Evolutionary conservation across 2,329 filamentous ascomycete genomes (phyloP), one percentile per base, ranked within the genome.

Genomic region (Hypoxylon sp.): DNA sequence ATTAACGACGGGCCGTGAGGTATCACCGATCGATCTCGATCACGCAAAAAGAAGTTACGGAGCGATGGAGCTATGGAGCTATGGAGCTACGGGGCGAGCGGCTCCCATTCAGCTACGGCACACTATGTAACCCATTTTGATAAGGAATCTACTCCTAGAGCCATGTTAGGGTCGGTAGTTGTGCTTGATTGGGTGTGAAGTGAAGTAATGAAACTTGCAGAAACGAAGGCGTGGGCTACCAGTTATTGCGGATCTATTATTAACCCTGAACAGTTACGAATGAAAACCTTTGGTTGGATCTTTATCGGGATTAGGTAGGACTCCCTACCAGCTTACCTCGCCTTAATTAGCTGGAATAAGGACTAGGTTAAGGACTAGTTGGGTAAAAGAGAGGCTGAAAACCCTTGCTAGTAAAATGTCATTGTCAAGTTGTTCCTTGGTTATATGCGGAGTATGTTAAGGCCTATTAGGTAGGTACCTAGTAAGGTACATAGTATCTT

Each of bases 1-100:
- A 31, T 43, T 31, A 27, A 23, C 35, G 25, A 19, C 15, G 23
- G 21, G 30, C 26, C 7, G 20, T 37, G 50, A 16, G 41, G 51
- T 50, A 15, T 27, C 26, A 58, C 36, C 41, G 43, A 58, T 58
- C 51, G 51, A 58, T 55, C 51, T 49, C 32, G 51, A 55, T 55
- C 47, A 55, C 35, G 23, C 29, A 30, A 49, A n/a, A n/a, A n/a
- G n/a, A n/a, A n/a, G 15, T 43, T 16, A 41, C 27, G 6, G 13
- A 29, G 23, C n/a, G 40, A n/a, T n/a, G n/a, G n/a, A n/a, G n/a
- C n/a, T n/a, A n/a, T n/a, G n/a, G n/a, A n/a, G n/a, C n/a, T n/a
- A n/a, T n/a, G n/a, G n/a, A n/a, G n/a, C n/a, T n/a, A n/a, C n/a
- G n/a, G n/a, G n/a, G n/a, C n/a, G n/a, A n/a, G n/a, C n/a, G n/a